Percentiles rank a stretch among this genome's conserved stretches.
Conservation (phyloP, 805 yeast genomes). For the Metschnikowia lunata region DNA sequence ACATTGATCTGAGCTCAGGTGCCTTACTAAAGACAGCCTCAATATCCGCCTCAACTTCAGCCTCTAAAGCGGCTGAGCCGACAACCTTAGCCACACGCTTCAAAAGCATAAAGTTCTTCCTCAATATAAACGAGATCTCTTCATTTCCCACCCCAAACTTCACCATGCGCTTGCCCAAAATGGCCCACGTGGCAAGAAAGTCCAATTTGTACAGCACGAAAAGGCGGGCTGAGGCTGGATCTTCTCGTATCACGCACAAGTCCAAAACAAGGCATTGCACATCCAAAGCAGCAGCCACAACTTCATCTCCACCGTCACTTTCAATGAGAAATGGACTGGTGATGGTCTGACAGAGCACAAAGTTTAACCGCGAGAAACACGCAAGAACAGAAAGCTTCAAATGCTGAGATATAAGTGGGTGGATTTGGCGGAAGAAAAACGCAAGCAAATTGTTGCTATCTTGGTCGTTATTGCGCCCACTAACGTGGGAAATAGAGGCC, state of each 20-base stretch:
- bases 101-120: slow-evolving; percentile 2
- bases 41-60: background rate
- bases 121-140: background rate
- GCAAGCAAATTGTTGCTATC: slow-evolving; percentile 12
- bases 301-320: slow-evolving; percentile 13
- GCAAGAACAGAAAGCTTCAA: slow-evolving; percentile 18
- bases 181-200: slow-evolving; percentile 34
- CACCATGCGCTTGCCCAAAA: slow-evolving; percentile 14
- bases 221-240: slow-evolving; percentile 11
- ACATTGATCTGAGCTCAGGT: too few species aligned
- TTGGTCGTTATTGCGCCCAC: slow-evolving; percentile 12
- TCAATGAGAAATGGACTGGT: slow-evolving; percentile 27
- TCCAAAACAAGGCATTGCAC: slow-evolving; percentile 22
- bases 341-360: slow-evolving; percentile 28
- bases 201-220: slow-evolving; percentile 29
- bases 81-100: background rate
- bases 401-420: slow-evolving; percentile 1
- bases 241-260: slow-evolving; percentile 11
- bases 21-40: too few species aligned
- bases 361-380: slow-evolving; percentile 27
- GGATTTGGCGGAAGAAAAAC: slow-evolving; percentile 19
- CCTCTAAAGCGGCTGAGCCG: slow-evolving; percentile 2
- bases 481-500: slow-evolving; percentile 23
- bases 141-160: slow-evolving; percentile 11
- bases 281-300: slow-evolving; percentile 18